Evolutionary conservation across 441 rosid genomes (phyloP).

Genomic region (Cnidoscolus chayamansa): DNA sequence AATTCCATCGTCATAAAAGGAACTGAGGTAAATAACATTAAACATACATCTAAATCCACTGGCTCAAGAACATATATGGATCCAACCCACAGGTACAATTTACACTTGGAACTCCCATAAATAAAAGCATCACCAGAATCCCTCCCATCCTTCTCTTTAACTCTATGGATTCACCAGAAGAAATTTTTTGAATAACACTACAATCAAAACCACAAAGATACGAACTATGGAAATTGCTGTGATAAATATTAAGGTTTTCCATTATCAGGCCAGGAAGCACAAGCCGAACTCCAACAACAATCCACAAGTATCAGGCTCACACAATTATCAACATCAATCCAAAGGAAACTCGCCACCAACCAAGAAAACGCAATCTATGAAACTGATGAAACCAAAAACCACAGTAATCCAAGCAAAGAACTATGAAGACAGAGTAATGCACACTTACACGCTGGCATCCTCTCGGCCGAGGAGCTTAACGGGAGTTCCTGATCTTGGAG

Average conservation of each 20-base stretch:
- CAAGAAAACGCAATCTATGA: neutral
- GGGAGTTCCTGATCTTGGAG: conserved; percentile 86
- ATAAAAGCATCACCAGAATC: neutral
- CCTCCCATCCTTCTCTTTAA: neutral
- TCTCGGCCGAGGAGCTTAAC: conserved; percentile 94
- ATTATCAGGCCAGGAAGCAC: neutral
- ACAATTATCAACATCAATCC: neutral
- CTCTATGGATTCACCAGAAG: neutral
- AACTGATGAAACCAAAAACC: neutral
- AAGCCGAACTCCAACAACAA: neutral
- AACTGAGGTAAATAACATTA: neutral
- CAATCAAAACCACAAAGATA: neutral
- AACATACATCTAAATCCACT: neutral
- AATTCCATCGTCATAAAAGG: neutral
- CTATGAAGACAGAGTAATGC: conserved; percentile 4
- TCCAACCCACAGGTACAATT: neutral
- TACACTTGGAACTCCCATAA: neutral
- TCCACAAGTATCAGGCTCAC: neutral
- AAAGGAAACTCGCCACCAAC: neutral
- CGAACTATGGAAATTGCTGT: conserved; percentile 1
- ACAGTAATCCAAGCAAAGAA: neutral
- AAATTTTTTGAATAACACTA: neutral
- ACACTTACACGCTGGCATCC: conserved; percentile 88
- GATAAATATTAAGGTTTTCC: neutral
- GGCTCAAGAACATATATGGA: neutral